phyloP scores from a whole-genome alignment of 148 eudicot genomes.

The Diospyros kaki region DNA sequence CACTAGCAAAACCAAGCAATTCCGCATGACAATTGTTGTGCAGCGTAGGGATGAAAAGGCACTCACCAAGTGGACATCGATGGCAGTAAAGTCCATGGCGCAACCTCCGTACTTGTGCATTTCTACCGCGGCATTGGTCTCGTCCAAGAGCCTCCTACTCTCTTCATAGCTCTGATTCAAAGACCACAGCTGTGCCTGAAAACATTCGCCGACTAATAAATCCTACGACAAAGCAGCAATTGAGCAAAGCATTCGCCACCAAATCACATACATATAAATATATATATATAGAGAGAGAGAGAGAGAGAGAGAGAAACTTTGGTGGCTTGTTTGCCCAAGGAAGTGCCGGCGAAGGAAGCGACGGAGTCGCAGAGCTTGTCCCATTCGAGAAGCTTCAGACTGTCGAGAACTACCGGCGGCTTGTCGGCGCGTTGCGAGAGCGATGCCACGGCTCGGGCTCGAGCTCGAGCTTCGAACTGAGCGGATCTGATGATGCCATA shows the following conservation, averaged over 20 bases:
- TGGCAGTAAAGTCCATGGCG: conserved; percentile 53
- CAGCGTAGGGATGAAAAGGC: not conserved
- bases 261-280: conserved; percentile 15
- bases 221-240: not conserved
- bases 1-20: not conserved
- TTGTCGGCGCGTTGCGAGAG: conserved; percentile 2
- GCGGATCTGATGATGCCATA: not conserved
- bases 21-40: not conserved
- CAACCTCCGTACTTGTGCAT: conserved; percentile 59
- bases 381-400: conserved; percentile 83
- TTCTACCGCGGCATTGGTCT: conserved; percentile 88
- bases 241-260: not conserved
- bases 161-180: conserved; percentile 67
- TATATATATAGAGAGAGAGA: not conserved
- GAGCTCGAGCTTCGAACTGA: conserved; percentile 11
- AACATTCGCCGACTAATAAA: conserved; percentile 9
- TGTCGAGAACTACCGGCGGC: conserved; percentile 36
- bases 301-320: conserved; percentile 35
- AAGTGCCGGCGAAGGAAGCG: conserved; percentile 82
- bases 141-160: conserved; percentile 58
- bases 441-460: conserved; percentile 2
- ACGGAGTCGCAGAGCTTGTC: conserved; percentile 82
- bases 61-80: conserved; percentile 63
- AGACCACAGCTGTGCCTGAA: conserved; percentile 63
- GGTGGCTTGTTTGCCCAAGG: conserved; percentile 58